Percentiles rank a stretch among this genome's conserved stretches.
These are phyloP conservation scores for Phycomyces nitens DNA, from an alignment of 192 early-diverging fungal species.

Conservation along the genomic window DNA sequence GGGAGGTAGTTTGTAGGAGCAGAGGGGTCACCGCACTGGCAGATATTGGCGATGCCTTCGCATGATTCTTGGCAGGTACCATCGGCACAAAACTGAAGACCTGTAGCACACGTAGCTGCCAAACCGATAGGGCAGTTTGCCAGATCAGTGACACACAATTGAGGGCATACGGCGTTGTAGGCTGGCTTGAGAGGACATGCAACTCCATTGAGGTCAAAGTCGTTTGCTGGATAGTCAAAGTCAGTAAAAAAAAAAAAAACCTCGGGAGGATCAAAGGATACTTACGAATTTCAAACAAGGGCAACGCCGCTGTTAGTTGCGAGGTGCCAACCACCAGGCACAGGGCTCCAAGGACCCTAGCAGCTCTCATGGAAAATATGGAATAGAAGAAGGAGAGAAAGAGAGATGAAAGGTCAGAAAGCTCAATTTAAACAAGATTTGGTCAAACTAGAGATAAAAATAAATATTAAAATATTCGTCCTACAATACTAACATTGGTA, in stretches of 20 bases:
- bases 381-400: background rate
- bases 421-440: too few species aligned
- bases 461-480: too few species aligned
- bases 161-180: conserved; percentile 45
- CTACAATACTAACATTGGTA: too few species aligned
- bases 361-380: background rate
- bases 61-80: conserved; percentile 51
- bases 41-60: conserved; percentile 44
- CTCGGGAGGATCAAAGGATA: too few species aligned
- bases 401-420: too few species aligned
- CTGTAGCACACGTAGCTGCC: conserved; percentile 33
- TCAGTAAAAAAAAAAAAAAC: background rate
- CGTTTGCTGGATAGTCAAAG: conserved; percentile 35
- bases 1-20: conserved; percentile 38
- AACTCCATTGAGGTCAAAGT: conserved; percentile 45
- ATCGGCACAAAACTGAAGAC: conserved; percentile 51
- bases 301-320: background rate
- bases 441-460: too few species aligned
- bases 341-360: too few species aligned
- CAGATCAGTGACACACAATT: conserved; percentile 50
- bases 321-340: too few species aligned
- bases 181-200: conserved; percentile 49
- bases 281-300: background rate
- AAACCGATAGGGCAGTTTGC: conserved; percentile 46
- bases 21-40: conserved; percentile 44